Conservation (phyloP, 1,284 basidiomycete species). For the Melampsora larici-populina region DNA sequence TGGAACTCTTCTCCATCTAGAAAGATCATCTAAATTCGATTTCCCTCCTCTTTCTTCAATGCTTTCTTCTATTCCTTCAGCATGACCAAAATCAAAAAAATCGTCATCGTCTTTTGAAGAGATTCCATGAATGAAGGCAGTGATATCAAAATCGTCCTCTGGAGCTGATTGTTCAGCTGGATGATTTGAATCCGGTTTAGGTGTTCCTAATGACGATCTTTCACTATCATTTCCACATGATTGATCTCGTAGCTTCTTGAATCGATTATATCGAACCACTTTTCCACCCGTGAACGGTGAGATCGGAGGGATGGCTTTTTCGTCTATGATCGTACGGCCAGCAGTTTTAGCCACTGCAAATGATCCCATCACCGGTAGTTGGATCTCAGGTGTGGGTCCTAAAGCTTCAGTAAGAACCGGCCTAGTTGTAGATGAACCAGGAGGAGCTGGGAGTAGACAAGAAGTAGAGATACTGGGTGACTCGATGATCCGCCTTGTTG, state of each 20-base stretch:
- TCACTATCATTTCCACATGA: slow-evolving; percentile 23
- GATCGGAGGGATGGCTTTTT: slow-evolving; percentile 1
- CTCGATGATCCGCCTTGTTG: too few relatives aligned
- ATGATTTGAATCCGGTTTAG: slow-evolving; percentile 1
- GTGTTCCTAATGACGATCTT: slow-evolving; percentile 31
- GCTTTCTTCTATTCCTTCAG: background rate
- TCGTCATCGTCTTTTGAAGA: slow-evolving; percentile 23
- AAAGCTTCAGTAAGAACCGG: background rate
- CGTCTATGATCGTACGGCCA: slow-evolving; percentile 34
- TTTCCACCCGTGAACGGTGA: slow-evolving; percentile 35
- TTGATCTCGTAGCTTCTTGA: slow-evolving; percentile 25
- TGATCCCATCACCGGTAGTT: slow-evolving; percentile 31
- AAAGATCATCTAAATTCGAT: slow-evolving; percentile 46
- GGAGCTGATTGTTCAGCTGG: background rate
- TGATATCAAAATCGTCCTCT: slow-evolving; percentile 38
- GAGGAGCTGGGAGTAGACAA: background rate
- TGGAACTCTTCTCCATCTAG: slow-evolving; percentile 50
- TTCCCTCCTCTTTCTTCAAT: background rate
- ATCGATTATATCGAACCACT: slow-evolving; percentile 34
- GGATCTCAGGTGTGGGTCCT: background rate
- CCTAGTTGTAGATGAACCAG: background rate
- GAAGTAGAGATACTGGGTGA: background rate
- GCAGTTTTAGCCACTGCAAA: slow-evolving; percentile 26
- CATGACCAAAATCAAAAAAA: slow-evolving; percentile 15
- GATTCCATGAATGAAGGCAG: slow-evolving; percentile 31